phyloP scores from a whole-genome alignment of 495 filamentous ascomycete species.

The Annulohypoxylon bovei region DNA sequence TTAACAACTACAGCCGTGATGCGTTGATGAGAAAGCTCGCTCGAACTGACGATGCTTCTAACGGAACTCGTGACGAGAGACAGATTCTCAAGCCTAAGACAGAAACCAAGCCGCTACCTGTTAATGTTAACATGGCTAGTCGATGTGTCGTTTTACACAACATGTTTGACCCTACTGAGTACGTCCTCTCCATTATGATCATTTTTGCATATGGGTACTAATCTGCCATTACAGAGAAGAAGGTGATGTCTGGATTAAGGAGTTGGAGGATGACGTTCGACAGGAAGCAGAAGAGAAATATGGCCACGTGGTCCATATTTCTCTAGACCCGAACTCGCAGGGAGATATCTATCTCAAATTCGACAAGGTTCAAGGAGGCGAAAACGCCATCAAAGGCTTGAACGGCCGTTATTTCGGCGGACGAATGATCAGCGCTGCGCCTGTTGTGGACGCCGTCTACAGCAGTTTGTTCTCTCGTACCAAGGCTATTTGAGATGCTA shows the following conservation, averaged over 20 bases:
- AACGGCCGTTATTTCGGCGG: constrained; percentile 97
- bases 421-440: constrained; percentile 87
- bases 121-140: constrained; percentile 91
- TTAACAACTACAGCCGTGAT: constrained; percentile 98
- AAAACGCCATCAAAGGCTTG: constrained; percentile 96
- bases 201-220: constrained; percentile 47
- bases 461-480: constrained; percentile 93
- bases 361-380: constrained; percentile 90
- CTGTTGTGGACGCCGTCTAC: constrained; percentile 98
- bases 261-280: constrained; percentile 93
- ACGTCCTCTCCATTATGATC: constrained; percentile 54
- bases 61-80: constrained; percentile 70
- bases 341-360: constrained; percentile 99
- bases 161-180: constrained; percentile 94
- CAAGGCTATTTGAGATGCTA: constrained; percentile 72
- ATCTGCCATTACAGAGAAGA: constrained; percentile 72
- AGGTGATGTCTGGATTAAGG: constrained; percentile 89
- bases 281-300: constrained; percentile 95
- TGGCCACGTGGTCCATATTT: constrained; percentile 97
- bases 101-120: constrained; percentile 80
- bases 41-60: constrained; percentile 85
- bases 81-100: constrained; percentile 81
- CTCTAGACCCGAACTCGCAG: constrained; percentile 89
- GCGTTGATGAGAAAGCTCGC: constrained; percentile 98
- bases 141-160: constrained; percentile 94